Evolutionary conservation across 306 rosid genomes (phyloP).

Genomic region (Malus domestica): DNA sequence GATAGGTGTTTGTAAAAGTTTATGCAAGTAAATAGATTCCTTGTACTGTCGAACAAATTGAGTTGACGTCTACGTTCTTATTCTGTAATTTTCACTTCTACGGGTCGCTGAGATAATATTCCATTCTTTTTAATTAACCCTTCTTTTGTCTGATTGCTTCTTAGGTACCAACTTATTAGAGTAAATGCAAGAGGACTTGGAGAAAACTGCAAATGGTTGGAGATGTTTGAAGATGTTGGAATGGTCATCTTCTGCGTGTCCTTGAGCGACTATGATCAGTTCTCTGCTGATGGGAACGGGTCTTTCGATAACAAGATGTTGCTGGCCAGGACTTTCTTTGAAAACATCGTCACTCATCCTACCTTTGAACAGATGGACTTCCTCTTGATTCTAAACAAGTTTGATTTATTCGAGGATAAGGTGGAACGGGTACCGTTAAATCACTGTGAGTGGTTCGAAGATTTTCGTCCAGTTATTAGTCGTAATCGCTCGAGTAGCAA

Average conservation of each 20-base stretch:
- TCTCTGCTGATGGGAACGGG: constrained; percentile 60
- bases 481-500: constrained; percentile 41
- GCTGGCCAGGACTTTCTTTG: constrained; percentile 64
- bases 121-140: not conserved
- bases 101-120: not conserved
- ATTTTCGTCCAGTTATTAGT: constrained; percentile 69
- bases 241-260: constrained; percentile 85
- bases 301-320: constrained; percentile 66
- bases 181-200: constrained; percentile 54
- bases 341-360: constrained; percentile 78
- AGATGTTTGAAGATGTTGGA: constrained; percentile 96
- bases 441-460: constrained; percentile 77
- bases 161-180: constrained; percentile 53
- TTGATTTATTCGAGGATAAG: constrained; percentile 74
- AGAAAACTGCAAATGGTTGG: constrained; percentile 98
- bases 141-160: constrained; percentile 11
- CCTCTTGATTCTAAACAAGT: constrained; percentile 78
- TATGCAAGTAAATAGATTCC: not conserved
- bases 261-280: constrained; percentile 79
- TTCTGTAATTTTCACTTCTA: not conserved
- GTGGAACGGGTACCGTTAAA: constrained; percentile 56
- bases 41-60: not conserved
- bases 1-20: not conserved
- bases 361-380: constrained; percentile 87
- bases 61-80: not conserved